phyloP scores from a whole-genome alignment of 345 rosid genomes.

The Citrus australasica region DNA sequence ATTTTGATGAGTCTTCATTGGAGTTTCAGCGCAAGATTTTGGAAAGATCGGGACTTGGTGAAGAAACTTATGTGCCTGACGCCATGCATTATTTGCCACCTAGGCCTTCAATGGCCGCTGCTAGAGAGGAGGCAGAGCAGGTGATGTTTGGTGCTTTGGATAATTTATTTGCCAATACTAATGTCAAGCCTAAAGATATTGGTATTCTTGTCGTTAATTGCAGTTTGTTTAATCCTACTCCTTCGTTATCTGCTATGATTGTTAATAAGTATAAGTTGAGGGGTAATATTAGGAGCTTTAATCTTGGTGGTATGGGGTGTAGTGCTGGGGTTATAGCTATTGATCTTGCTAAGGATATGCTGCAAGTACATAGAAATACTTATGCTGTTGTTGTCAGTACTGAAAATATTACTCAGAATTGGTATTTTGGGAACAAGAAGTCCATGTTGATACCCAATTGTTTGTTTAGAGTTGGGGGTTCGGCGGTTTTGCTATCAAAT shows the following conservation, averaged over 20 bases:
- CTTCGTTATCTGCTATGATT: slow-evolving; percentile 87
- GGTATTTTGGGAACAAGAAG: slow-evolving; percentile 93
- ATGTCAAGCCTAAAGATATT: slow-evolving; percentile 73
- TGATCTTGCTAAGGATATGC: slow-evolving; percentile 78
- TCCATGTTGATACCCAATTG: slow-evolving; percentile 91
- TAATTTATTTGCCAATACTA: slow-evolving; percentile 62
- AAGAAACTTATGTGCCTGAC: slow-evolving; percentile 85
- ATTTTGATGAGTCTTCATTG: slow-evolving; percentile 76
- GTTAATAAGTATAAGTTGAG: slow-evolving; percentile 79
- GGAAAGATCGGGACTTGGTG: slow-evolving; percentile 86
- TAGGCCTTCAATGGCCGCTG: slow-evolving; percentile 74
- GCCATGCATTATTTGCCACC: slow-evolving; percentile 80
- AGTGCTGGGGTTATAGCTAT: slow-evolving; percentile 88
- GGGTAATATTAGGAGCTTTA: slow-evolving; percentile 66
- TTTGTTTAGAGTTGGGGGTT: slow-evolving; percentile 78
- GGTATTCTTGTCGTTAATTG: slow-evolving; percentile 86
- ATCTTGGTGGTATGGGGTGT: slow-evolving; percentile 92
- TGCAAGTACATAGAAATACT: slow-evolving; percentile 86
- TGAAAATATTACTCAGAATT: slow-evolving; percentile 85
- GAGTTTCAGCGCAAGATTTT: slow-evolving; percentile 82
- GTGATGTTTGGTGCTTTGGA: slow-evolving; percentile 89
- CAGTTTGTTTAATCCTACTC: slow-evolving; percentile 92
- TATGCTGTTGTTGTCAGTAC: slow-evolving; percentile 88
- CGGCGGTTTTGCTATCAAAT: slow-evolving; percentile 73
- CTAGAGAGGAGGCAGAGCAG: slow-evolving; percentile 88